phyloP scores from a whole-genome alignment of 495 filamentous ascomycete genomes.

The Aspergillus taichungensis region DNA sequence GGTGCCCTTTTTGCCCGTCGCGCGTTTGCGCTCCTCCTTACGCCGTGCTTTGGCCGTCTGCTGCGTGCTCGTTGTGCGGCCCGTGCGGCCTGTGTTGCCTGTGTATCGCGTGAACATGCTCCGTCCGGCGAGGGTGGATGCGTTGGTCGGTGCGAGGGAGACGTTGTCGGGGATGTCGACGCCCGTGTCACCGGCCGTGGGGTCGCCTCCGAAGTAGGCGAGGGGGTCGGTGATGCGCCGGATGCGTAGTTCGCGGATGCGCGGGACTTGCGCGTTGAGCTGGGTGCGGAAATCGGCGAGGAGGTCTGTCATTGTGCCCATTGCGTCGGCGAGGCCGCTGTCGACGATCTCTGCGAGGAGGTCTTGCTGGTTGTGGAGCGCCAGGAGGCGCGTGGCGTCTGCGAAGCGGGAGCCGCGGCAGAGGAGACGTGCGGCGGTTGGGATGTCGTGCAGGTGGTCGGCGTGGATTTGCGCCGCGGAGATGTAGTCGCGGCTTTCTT shows the following conservation, averaged over 20 bases:
- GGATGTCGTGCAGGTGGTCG: conserved; percentile 67
- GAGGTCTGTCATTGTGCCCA: conserved; percentile 73
- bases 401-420: conserved; percentile 80
- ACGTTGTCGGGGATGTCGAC: conserved; percentile 82
- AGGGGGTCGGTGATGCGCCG: conserved; percentile 78
- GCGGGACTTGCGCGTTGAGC: conserved; percentile 71
- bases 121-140: conserved; percentile 58
- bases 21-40: conserved; percentile 89
- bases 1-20: conserved; percentile 87
- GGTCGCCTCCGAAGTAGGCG: conserved; percentile 65
- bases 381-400: conserved; percentile 67
- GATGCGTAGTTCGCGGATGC: conserved; percentile 68
- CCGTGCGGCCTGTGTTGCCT: conserved; percentile 78
- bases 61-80: conserved; percentile 61
- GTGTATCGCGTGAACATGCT: conserved; percentile 92
- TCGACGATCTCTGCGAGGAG: conserved; percentile 57
- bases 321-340: conserved; percentile 63
- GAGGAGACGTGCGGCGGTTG: conserved; percentile 55
- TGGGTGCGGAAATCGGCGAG: conserved; percentile 86
- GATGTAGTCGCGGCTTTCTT: conserved; percentile 77
- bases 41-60: conserved; percentile 75
- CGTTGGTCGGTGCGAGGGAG: conserved; percentile 77
- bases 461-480: conserved; percentile 71
- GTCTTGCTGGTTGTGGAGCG: conserved; percentile 36
- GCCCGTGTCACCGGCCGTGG: conserved; percentile 39